A percentile compares a stretch with the other conserved stretches of the same genome.
phyloP scores from a whole-genome alignment of 148 eudicot genomes.

The Drosera capensis region DNA sequence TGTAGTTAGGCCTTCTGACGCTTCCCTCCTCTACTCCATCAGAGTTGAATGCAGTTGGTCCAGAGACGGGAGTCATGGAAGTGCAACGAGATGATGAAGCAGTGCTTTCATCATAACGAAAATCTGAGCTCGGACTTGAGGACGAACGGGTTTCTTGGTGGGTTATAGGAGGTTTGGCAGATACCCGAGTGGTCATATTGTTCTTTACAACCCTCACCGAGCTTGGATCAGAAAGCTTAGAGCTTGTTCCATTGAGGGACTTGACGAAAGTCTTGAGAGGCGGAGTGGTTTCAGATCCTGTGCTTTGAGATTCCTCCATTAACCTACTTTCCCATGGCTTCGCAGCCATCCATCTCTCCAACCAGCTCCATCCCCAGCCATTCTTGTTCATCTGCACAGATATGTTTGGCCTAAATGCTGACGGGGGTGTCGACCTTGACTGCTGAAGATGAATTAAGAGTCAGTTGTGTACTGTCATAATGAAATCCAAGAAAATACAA shows the following conservation, averaged over 20 bases:
- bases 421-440: constrained; percentile 34
- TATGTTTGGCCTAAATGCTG: constrained; percentile 19
- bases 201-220: constrained; percentile 55
- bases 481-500: not conserved
- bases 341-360: constrained; percentile 96
- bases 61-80: constrained; percentile 61
- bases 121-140: constrained; percentile 82
- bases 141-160: constrained; percentile 37
- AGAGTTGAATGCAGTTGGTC: constrained; percentile 21
- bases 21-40: constrained; percentile 35
- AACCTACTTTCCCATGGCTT: constrained; percentile 89
- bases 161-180: constrained; percentile 55
- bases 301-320: constrained; percentile 49
- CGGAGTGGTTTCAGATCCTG: constrained; percentile 34
- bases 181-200: constrained; percentile 54
- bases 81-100: constrained; percentile 83
- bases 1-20: constrained; percentile 50
- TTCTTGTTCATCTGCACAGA: constrained; percentile 37
- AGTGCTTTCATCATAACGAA: constrained; percentile 58
- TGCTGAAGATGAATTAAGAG: constrained; percentile 22
- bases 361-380: constrained; percentile 88
- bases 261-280: constrained; percentile 23
- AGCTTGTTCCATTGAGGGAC: constrained; percentile 5
- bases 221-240: constrained; percentile 14
- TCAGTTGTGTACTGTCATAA: not conserved